A percentile compares a stretch with the other conserved stretches of the same genome.
Evolutionary conservation across 306 rosid species (phyloP).

Genomic region (Cucumis melo): DNA sequence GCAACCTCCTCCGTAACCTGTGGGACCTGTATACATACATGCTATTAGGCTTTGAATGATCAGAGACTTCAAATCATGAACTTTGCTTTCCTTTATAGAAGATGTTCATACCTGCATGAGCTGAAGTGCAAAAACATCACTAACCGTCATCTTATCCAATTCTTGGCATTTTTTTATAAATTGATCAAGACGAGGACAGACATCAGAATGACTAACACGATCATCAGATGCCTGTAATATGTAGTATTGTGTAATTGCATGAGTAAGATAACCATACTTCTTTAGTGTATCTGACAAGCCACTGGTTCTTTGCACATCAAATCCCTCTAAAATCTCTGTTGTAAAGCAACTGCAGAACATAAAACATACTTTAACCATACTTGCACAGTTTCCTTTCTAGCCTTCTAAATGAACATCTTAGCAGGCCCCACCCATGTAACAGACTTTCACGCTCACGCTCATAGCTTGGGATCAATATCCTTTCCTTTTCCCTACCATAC

Average conservation of each 20-base stretch:
- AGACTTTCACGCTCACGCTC: not conserved
- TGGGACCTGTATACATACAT: slow-evolving; percentile 52
- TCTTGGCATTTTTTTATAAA: slow-evolving; percentile 68
- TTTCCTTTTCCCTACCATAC: not conserved
- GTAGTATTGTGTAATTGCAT: slow-evolving; percentile 63
- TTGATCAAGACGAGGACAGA: slow-evolving; percentile 51
- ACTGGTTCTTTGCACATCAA: slow-evolving; percentile 83
- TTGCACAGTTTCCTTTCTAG: not conserved
- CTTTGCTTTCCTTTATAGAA: not conserved
- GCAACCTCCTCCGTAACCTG: slow-evolving; percentile 98
- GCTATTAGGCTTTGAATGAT: not conserved
- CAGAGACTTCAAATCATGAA: not conserved
- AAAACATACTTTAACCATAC: not conserved
- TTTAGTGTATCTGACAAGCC: slow-evolving; percentile 77
- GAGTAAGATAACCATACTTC: slow-evolving; percentile 84
- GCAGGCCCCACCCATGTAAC: not conserved
- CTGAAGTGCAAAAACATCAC: slow-evolving; percentile 83
- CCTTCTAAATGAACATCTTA: not conserved
- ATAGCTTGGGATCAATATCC: not conserved
- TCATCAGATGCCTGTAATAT: slow-evolving; percentile 36
- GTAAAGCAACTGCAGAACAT: slow-evolving; percentile 71
- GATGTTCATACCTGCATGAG: slow-evolving; percentile 74
- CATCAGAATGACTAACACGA: slow-evolving; percentile 15
- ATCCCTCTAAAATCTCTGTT: slow-evolving; percentile 87
- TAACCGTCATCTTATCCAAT: slow-evolving; percentile 67